phyloP scores from a whole-genome alignment of 1,139 yeast species.

The Protomyces inundatus region DNA sequence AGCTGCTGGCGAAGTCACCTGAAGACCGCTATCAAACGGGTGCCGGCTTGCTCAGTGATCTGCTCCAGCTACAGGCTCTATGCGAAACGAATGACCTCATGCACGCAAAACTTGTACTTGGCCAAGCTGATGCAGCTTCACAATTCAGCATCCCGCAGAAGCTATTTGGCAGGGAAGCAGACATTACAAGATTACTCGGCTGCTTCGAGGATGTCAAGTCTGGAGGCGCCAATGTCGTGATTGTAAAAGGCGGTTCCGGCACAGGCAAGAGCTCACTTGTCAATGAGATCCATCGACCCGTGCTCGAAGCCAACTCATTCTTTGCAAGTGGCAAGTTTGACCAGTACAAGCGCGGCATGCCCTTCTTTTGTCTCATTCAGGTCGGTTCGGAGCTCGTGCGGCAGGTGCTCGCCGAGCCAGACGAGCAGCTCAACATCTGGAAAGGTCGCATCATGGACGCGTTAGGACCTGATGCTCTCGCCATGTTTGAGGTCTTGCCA shows the following conservation, averaged over 20 bases:
- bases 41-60: constrained; percentile 14
- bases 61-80: neutral
- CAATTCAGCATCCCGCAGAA: constrained; percentile 17
- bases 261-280: constrained; percentile 22
- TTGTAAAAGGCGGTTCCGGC: constrained; percentile 25
- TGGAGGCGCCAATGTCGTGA: constrained; percentile 13
- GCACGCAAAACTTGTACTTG: constrained; percentile 1
- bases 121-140: constrained; percentile 16
- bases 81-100: neutral
- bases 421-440: constrained; percentile 4
- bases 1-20: constrained; percentile 21
- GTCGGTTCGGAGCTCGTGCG: constrained; percentile 10
- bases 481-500: constrained; percentile 14
- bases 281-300: constrained; percentile 20
- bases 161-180: constrained; percentile 17
- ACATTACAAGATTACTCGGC: neutral
- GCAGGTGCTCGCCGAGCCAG: constrained; percentile 13
- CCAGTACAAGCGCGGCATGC: constrained; percentile 21
- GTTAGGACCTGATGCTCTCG: constrained; percentile 8
- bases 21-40: constrained; percentile 24
- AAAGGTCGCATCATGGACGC: constrained; percentile 2
- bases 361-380: constrained; percentile 19
- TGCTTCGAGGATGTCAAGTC: constrained; percentile 11
- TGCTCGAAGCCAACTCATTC: constrained; percentile 13
- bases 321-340: constrained; percentile 23